Evolutionary conservation across 768 basidiomycete species (phyloP), one percentile per base, ranked within the genome.

Genomic region (Calocera viscosa): DNA sequence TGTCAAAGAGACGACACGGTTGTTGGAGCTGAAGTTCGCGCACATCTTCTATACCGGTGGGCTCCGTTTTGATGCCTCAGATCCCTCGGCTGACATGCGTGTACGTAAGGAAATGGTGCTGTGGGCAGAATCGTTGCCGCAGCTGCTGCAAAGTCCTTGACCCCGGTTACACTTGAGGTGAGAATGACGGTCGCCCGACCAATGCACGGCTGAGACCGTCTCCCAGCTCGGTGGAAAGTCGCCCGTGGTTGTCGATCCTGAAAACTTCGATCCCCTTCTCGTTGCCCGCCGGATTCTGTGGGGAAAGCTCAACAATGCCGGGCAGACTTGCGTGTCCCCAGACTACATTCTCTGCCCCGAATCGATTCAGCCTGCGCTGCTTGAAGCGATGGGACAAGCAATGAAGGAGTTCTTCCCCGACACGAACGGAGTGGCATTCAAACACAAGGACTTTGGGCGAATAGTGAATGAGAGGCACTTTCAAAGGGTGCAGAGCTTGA

Each of bases 391-490:
- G 41, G 75, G 80, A 67, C 75, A 79, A 47, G 78, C 77, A 41
- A 70, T 65, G 14, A 70, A 72, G 0, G 70, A 74, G 1, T 85
- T 88, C 73, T 88, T 78, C 74, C 85, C 86, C 0, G 73, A 82
- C 0, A 82, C 81, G 3, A 80, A 63, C 28, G 53, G 84, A 0
- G 73, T 85, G 19, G 71, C 75, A 14, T 80, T 81, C 0, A 68
- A 73, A 17, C 30, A 65, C 3, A 40, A 53, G 3, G 76, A 80
- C 0, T 82, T 80, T 65, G 75, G 81, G 0, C 78, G 81, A 5
- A 83, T 91, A 65, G 78, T 88, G 34, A 82, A 82, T 11, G 77
- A 81, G 0, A 39, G 70, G 1, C 87, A 88, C 68, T 84, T 81
- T 67, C 74, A 79, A 26, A 81, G 88, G 7, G 72, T 91, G 16